These are phyloP conservation scores for Pseudoneurospora amorphoporcata DNA, from an alignment of 495 filamentous ascomycete genomes.

Conservation along the genomic window DNA sequence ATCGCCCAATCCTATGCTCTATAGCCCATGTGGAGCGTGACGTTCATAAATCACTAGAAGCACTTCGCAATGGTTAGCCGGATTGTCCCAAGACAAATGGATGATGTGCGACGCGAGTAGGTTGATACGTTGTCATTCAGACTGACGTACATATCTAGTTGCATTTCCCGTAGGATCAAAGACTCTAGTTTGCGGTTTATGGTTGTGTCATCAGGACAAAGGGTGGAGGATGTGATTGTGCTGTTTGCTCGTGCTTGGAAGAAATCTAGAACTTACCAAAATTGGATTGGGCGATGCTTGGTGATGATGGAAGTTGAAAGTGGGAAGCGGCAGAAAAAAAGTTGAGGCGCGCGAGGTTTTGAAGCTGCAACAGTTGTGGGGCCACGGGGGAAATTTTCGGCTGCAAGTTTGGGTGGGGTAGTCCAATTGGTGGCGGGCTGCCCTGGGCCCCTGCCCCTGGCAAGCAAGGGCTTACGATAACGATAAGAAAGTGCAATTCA, in stretches of 20 bases:
- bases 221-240: not conserved
- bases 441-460: too few species aligned
- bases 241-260: slow-evolving; percentile 1
- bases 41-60: not conserved
- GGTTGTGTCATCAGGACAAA: slow-evolving; percentile 47
- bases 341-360: slow-evolving; percentile 17
- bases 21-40: not conserved
- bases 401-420: slow-evolving; percentile 2
- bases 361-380: slow-evolving; percentile 20
- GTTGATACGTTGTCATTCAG: slow-evolving; percentile 48
- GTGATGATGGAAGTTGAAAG: slow-evolving; percentile 7
- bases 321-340: slow-evolving; percentile 14
- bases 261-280: slow-evolving; percentile 16
- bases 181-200: slow-evolving; percentile 99
- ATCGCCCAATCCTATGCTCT: not conserved
- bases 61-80: not conserved
- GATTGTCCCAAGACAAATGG: not conserved
- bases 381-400: slow-evolving; percentile 15
- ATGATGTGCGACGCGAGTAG: not conserved
- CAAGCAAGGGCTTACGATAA: not conserved
- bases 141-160: slow-evolving; percentile 98
- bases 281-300: slow-evolving; percentile 7
- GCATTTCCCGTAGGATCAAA: slow-evolving; percentile 93
- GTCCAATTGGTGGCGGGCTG: not conserved
- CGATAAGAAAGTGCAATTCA: not conserved